A percentile compares a stretch with the other conserved stretches of the same genome.
phyloP scores from a whole-genome alignment of 2,329 filamentous ascomycete genomes.

The Phyllosticta paracitricarpa region DNA sequence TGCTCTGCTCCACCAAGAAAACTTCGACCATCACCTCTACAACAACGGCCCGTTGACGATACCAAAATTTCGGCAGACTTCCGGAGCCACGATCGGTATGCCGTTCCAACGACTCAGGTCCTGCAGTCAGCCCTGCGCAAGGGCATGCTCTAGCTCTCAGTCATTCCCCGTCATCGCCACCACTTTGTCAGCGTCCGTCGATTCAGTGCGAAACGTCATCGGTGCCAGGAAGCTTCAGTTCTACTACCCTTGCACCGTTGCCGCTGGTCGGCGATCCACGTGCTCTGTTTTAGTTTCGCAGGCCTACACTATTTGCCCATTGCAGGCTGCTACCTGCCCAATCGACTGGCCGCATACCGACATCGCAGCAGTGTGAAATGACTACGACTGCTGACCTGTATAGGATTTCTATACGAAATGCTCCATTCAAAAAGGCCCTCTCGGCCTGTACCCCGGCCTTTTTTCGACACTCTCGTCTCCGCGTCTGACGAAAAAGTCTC shows the following conservation, averaged over 20 bases:
- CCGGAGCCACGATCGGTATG: neutral
- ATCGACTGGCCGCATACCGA: neutral
- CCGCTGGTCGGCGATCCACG: neutral
- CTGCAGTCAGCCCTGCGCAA: neutral
- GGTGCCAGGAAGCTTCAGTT: neutral
- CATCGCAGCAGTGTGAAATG: neutral
- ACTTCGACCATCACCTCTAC: neutral
- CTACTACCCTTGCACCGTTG: neutral
- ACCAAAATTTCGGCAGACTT: neutral
- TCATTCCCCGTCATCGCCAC: neutral
- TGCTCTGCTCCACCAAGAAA: neutral
- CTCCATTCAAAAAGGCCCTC: neutral
- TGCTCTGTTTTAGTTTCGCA: neutral
- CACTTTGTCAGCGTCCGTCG: neutral
- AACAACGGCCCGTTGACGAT: neutral
- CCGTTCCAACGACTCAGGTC: neutral
- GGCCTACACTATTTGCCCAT: neutral
- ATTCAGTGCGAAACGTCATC: constrained; percentile 5
- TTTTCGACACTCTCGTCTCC: neutral
- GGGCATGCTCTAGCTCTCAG: neutral
- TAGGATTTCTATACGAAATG: neutral
- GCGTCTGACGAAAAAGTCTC: neutral
- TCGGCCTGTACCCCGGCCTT: neutral
- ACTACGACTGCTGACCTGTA: neutral
- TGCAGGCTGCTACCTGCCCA: neutral